phyloP scores from a whole-genome alignment of 2,329 filamentous ascomycete genomes.

The Macrophomina pseudophaseolina region DNA sequence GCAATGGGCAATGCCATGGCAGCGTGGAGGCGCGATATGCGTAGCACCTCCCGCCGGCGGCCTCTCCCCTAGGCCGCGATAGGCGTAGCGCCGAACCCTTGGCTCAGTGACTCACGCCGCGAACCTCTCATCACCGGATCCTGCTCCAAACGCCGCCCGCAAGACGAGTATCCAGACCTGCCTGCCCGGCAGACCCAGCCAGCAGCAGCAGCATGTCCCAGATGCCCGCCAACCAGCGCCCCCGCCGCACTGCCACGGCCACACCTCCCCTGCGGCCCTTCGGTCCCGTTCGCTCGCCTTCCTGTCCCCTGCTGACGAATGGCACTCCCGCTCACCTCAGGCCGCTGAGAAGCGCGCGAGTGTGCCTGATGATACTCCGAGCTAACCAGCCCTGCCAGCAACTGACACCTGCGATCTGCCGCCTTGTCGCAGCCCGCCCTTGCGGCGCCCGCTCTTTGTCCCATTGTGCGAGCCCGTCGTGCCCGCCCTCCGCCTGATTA shows the following conservation, averaged over 20 bases:
- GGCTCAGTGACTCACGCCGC: conserved; percentile 15
- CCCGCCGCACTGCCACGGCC: conserved; percentile 14
- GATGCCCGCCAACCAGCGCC: conserved; percentile 20
- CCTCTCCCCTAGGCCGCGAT: conserved; percentile 8
- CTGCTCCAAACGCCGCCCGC: conserved; percentile 23
- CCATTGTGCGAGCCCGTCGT: conserved; percentile 25
- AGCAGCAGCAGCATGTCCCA: conserved; percentile 18
- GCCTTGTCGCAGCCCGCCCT: conserved; percentile 27
- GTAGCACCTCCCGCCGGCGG: conserved; percentile 11
- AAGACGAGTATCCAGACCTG: conserved; percentile 15
- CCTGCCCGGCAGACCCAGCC: conserved; percentile 4
- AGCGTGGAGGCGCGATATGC: conserved; percentile 19
- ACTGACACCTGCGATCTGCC: conserved; percentile 27
- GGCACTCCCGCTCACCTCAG: conserved; percentile 23
- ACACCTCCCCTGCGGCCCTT: conserved; percentile 20
- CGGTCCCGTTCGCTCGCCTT: conserved; percentile 19
- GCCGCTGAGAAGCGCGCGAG: conserved; percentile 25
- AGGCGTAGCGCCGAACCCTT: conserved; percentile 20
- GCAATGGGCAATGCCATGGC: background rate
- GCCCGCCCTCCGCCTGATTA: conserved; percentile 25
- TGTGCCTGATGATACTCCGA: conserved; percentile 26
- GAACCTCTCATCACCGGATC: conserved; percentile 17
- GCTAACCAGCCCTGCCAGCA: conserved; percentile 27
- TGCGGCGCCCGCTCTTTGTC: conserved; percentile 27
- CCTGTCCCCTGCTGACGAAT: conserved; percentile 24